Base-by-base conservation (phyloP, 2,329 filamentous ascomycete species). In the Acrocalymma vagum region DNA sequence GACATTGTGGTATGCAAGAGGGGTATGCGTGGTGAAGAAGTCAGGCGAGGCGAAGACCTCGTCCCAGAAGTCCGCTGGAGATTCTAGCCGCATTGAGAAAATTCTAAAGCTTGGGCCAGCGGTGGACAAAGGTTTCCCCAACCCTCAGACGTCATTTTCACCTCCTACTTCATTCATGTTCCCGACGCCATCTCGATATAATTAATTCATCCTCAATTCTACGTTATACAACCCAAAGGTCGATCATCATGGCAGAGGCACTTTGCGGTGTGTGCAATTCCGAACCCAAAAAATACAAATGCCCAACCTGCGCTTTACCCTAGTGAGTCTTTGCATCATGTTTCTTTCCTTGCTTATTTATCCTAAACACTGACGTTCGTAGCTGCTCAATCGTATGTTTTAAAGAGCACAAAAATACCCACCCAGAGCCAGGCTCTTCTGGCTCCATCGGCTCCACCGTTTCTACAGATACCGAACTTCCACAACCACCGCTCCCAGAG, bases 201-300 rank as follows among this genome's bases (percentile, higher is more conserved):
- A 4, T 10, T 21, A 23, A 21, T 38, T 10, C 6, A 9, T 17
- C 8, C 22, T 22, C 9, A 21, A 17, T 16, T n/a, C 14, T n/a
- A 9, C 3, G 15, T 10, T 23, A 32, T 10, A 18, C 11, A 6
- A 10, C 16, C 23, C 14, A 11, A 9, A 26, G n/a, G n/a, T n/a
- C 11, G 24, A 21, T 28, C 33, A 52, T 29, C 5, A 70, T 75
- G 72, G 42, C 60, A 11, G 58, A 62, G 6, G 4, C 26, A 6
- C 46, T 62, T 9, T 78, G 75, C 44, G 70, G 69, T 28, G 64
- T 78, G n/a, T 78, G 75, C 59, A 55, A 68, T 26, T 57, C 59
- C 15, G 56, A 63, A 30, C 66, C 69, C n/a, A 73, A 72, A 31
- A 78, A 77, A 56, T 78, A 78, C 68, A 77, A 75, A 62, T 78